Conservation (phyloP, 805 yeast species). For the Sporopachydermia quercuum region DNA sequence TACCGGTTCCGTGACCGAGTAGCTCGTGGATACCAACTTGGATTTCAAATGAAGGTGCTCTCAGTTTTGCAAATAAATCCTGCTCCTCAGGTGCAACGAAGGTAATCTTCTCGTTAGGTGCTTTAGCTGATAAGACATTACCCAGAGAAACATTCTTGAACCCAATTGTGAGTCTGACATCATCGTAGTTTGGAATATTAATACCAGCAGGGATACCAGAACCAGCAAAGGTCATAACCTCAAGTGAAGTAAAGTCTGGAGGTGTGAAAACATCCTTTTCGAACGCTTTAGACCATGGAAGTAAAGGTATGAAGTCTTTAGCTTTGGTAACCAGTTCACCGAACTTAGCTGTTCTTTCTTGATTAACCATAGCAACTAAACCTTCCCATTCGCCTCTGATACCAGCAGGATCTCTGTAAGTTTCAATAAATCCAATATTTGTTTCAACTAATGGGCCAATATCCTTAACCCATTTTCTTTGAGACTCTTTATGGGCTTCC, state of each 20-base stretch:
- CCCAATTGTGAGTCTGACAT: conserved; percentile 68
- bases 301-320: conserved; percentile 39
- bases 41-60: conserved; percentile 77
- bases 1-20: conserved; percentile 86
- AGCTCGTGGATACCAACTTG: conserved; percentile 90
- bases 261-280: conserved; percentile 83
- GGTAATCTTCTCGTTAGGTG: conserved; percentile 52
- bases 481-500: conserved; percentile 75
- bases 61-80: conserved; percentile 49
- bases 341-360: conserved; percentile 73
- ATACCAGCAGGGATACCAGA: conserved; percentile 90
- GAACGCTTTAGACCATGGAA: conserved; percentile 66
- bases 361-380: conserved; percentile 77
- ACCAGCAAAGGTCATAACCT: conserved; percentile 79
- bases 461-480: conserved; percentile 79
- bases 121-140: conserved; percentile 64
- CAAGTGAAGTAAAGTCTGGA: conserved; percentile 85
- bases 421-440: conserved; percentile 83
- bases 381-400: conserved; percentile 93
- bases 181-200: conserved; percentile 86
- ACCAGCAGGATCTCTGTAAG: conserved; percentile 85
- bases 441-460: conserved; percentile 65
- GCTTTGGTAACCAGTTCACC: conserved; percentile 56
- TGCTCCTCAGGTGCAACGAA: conserved; percentile 42
- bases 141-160: conserved; percentile 86